phyloP scores from a whole-genome alignment of 345 rosid species.

The Lepidium sativum region DNA sequence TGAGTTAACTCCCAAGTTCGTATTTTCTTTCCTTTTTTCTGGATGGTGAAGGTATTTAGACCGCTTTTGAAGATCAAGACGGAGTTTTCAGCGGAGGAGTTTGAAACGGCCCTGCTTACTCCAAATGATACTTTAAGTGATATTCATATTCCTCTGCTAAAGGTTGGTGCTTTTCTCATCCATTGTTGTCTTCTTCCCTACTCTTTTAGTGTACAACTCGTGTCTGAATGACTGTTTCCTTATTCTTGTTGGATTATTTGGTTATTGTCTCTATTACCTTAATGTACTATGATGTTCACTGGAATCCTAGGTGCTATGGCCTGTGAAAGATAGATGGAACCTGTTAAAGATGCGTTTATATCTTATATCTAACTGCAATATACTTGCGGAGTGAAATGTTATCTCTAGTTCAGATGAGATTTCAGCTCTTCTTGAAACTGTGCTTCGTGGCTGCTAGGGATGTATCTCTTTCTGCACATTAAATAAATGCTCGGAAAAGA shows the following conservation, averaged over 20 bases:
- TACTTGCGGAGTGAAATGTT: background rate
- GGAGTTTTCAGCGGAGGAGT: conserved; percentile 94
- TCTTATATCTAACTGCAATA: background rate
- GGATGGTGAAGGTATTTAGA: conserved; percentile 57
- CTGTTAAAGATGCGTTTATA: background rate
- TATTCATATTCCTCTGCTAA: conserved; percentile 79
- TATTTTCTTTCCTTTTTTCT: background rate
- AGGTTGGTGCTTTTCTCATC: conserved; percentile 53
- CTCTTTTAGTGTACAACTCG: background rate
- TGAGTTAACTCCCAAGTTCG: background rate
- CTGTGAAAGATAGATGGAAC: background rate
- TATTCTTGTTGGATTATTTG: background rate
- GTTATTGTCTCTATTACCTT: background rate
- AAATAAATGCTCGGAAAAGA: background rate
- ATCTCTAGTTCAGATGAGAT: background rate
- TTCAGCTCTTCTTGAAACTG: background rate
- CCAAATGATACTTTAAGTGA: conserved; percentile 87
- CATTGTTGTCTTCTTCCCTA: background rate
- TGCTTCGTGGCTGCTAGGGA: background rate
- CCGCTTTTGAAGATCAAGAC: conserved; percentile 57
- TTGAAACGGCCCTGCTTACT: conserved; percentile 78
- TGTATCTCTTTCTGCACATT: background rate
- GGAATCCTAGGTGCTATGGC: background rate
- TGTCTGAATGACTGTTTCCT: background rate
- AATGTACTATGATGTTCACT: background rate